phyloP scores from a whole-genome alignment of 805 yeast genomes.

The Cyberlindnera euphorbiae region DNA sequence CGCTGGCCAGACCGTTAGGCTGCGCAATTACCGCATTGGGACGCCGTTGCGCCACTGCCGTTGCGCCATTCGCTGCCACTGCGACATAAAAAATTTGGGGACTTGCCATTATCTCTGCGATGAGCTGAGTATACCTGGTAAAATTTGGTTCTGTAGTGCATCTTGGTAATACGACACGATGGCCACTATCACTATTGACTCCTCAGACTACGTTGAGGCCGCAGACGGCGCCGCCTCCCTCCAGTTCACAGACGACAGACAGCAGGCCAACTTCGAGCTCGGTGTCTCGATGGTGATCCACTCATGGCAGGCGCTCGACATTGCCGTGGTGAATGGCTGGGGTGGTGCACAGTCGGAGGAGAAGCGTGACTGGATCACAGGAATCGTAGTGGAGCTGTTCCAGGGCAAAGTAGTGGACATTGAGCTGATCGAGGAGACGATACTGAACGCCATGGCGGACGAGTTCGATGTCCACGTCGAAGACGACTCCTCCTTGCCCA shows the following conservation, averaged over 20 bases:
- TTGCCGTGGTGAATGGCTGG: conserved; percentile 91
- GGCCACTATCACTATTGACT: conserved; percentile 27
- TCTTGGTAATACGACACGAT: no score
- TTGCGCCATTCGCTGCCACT: no score
- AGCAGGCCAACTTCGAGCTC: conserved; percentile 82
- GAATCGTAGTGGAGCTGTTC: conserved; percentile 75
- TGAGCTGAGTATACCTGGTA: no score
- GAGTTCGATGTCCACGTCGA: conserved; percentile 89
- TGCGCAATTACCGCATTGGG: no score
- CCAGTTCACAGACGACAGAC: conserved; percentile 50
- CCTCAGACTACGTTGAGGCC: conserved; percentile 52
- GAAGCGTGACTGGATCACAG: conserved; percentile 93
- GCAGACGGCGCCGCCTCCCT: conserved; percentile 35
- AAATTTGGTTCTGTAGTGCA: no score
- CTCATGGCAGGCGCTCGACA: conserved; percentile 81
- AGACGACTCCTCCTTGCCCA: conserved; percentile 77
- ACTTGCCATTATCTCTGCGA: no score
- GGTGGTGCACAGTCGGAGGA: conserved; percentile 92
- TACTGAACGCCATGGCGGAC: conserved; percentile 87
- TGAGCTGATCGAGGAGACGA: conserved; percentile 75
- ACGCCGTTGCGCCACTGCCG: no score
- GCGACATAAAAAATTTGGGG: no score
- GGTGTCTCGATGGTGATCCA: conserved; percentile 92
- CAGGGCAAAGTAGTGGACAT: conserved; percentile 64
- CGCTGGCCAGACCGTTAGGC: no score